Conservation (phyloP, 495 filamentous ascomycete genomes). For the Parathielavia appendiculata region DNA sequence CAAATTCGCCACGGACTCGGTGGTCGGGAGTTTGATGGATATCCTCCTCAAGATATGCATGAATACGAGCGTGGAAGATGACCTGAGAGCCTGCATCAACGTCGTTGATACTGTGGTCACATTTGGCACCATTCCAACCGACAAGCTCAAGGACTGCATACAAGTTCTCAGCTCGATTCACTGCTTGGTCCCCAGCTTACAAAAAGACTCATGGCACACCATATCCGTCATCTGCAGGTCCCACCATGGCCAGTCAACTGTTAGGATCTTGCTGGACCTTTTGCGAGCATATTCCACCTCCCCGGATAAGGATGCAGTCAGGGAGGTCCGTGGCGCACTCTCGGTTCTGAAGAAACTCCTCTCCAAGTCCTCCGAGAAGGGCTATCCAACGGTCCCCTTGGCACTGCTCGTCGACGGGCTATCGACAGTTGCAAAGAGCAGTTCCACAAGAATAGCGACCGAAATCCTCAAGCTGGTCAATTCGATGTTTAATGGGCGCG, state of each 20-base stretch:
- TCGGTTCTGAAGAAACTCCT: slow-evolving; percentile 63
- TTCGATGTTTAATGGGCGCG: slow-evolving; percentile 42
- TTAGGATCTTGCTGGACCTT: slow-evolving; percentile 59
- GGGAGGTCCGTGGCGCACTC: slow-evolving; percentile 60
- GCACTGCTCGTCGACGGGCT: slow-evolving; percentile 55
- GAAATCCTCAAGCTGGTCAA: slow-evolving; percentile 53
- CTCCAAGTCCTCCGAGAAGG: slow-evolving; percentile 54
- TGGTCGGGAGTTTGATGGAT: slow-evolving; percentile 61
- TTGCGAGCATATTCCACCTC: slow-evolving; percentile 49
- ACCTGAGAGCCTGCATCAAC: slow-evolving; percentile 68
- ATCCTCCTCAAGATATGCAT: slow-evolving; percentile 67
- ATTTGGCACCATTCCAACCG: slow-evolving; percentile 67
- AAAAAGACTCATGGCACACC: slow-evolving; percentile 68
- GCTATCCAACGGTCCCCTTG: slow-evolving; percentile 57
- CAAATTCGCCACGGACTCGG: slow-evolving; percentile 62
- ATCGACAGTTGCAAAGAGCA: slow-evolving; percentile 51
- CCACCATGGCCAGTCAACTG: slow-evolving; percentile 66
- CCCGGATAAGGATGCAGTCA: slow-evolving; percentile 41
- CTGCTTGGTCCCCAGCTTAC: slow-evolving; percentile 62
- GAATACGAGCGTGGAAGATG: slow-evolving; percentile 64
- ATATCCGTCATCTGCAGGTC: slow-evolving; percentile 74
- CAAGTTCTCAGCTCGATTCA: slow-evolving; percentile 79
- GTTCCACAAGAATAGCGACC: slow-evolving; percentile 43
- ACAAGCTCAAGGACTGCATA: slow-evolving; percentile 62
- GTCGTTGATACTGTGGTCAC: slow-evolving; percentile 77